Base-by-base conservation (phyloP, 345 rosid species). In the Euphorbia peplus region DNA sequence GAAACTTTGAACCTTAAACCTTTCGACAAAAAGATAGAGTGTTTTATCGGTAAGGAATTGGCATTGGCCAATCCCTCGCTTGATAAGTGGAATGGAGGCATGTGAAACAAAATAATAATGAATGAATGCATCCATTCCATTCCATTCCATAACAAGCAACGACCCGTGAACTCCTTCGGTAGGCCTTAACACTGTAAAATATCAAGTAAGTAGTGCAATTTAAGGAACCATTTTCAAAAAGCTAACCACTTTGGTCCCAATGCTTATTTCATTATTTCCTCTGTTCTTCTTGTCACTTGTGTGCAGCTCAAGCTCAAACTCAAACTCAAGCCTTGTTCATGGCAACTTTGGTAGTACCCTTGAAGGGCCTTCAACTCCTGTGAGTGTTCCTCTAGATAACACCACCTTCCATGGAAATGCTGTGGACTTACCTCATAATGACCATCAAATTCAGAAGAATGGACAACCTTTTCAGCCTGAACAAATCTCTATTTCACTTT, bases 401-500 rank as follows among this genome's bases (percentile, higher is more conserved):
- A 77, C 70, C 18, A 25, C 50, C 64, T 83, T 84, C 70, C 70
- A 83, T 16, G 85, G 88, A 14, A 39, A 76, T 69, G 87, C 85
- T 66, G 35, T 83, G 2, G 99, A 95, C 76, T 85, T 91, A 79
- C 93, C 97, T 2, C 88, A 81, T 50, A 76, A 85, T 64, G 87
- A 90, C 75, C 87, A 79, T 57, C 83, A 83, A 15, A 69, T 88
- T 65, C 80, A 72, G 32, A 60, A 85, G 73, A 79, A 75, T 16
- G 83, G 54, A 28, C 1, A 26, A 11, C 79, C 79, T 32, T 85
- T 87, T 73, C 68, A 52, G 73, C 96, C 96, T 22, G 83, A 90
- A 66, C 97, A 91, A 68, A 79, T 95, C 57, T 87, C 90, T 0
- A 68, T 95, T 69, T 90, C 99, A 32, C 90, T 95, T n/a, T 90